These are phyloP conservation scores for Coelastrella sp. DNA, from an alignment of 139 green algal species.

Conservation along the genomic window DNA sequence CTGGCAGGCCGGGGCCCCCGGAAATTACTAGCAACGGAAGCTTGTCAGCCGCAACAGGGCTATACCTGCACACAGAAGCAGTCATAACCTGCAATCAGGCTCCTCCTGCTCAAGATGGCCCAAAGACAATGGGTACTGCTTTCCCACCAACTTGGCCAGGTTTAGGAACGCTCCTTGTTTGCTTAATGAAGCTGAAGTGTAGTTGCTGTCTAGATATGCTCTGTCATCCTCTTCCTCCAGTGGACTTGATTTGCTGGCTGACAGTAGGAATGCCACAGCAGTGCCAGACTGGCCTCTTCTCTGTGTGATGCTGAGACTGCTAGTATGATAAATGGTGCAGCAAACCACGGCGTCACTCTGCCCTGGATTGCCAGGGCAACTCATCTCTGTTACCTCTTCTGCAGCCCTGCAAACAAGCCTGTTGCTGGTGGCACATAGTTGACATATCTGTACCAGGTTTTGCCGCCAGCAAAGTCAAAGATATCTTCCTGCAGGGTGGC, in stretches of 20 bases:
- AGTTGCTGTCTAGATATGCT: too few species aligned
- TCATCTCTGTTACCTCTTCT: neutral
- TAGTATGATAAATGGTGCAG: too few species aligned
- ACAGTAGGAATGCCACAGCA: too few species aligned
- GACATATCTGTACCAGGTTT: conserved; percentile 43
- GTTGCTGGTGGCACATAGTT: conserved; percentile 31
- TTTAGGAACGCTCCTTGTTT: neutral
- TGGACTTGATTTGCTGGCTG: too few species aligned
- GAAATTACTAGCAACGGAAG: conserved; percentile 34
- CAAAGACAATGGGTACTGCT: neutral
- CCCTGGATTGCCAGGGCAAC: too few species aligned
- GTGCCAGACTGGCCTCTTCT: too few species aligned
- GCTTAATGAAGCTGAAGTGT: too few species aligned
- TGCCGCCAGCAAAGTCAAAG: conserved; percentile 35
- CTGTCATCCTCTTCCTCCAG: too few species aligned
- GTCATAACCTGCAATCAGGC: neutral
- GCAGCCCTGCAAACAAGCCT: neutral
- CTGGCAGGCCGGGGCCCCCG: conserved; percentile 39
- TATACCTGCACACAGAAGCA: neutral
- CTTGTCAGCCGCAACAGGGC: conserved; percentile 21
- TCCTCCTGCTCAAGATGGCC: neutral
- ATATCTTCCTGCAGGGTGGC: conserved; percentile 34
- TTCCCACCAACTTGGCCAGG: neutral
- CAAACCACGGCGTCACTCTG: too few species aligned
- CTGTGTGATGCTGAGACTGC: too few species aligned